These are phyloP conservation scores for Peribolospora baueri DNA, from an alignment of 768 basidiomycete species.

Conservation along the genomic window DNA sequence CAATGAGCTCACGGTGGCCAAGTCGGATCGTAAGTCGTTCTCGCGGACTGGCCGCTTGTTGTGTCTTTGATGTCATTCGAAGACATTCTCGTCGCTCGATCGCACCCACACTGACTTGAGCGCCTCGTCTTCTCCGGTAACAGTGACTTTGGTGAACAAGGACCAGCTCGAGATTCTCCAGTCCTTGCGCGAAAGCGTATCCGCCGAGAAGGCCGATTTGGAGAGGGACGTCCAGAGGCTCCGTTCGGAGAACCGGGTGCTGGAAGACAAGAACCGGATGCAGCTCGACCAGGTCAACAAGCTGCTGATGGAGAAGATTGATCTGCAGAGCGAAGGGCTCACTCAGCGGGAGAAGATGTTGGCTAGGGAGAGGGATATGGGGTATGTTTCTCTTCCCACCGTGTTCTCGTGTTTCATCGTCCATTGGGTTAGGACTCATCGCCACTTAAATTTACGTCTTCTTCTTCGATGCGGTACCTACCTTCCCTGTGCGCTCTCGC, in stretches of 20 bases:
- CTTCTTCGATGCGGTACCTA: background rate
- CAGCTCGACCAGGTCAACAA: slow-evolving; percentile 67
- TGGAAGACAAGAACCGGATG: slow-evolving; percentile 63
- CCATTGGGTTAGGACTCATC: background rate
- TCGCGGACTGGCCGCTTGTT: slow-evolving; percentile 3
- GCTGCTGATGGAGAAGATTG: slow-evolving; percentile 76
- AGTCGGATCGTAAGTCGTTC: slow-evolving; percentile 44
- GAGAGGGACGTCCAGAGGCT: slow-evolving; percentile 42
- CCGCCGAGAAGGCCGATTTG: slow-evolving; percentile 56
- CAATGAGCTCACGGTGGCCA: slow-evolving; percentile 54
- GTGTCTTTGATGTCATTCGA: background rate
- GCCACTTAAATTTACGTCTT: background rate
- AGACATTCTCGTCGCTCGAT: background rate
- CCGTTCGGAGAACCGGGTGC: slow-evolving; percentile 41
- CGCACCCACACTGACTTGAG: background rate
- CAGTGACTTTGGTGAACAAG: slow-evolving; percentile 75
- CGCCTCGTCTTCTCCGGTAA: background rate
- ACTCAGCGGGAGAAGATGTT: slow-evolving; percentile 66
- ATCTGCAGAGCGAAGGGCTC: slow-evolving; percentile 70
- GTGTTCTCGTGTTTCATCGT: background rate
- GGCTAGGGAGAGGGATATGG: slow-evolving; percentile 61
- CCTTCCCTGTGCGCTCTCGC: background rate
- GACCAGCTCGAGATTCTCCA: slow-evolving; percentile 78
- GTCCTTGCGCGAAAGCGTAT: slow-evolving; percentile 62
- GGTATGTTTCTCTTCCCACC: slow-evolving; percentile 25